These are phyloP conservation scores for Fusarium tjaetaba DNA, from an alignment of 2,329 filamentous ascomycete species.

Conservation along the genomic window DNA sequence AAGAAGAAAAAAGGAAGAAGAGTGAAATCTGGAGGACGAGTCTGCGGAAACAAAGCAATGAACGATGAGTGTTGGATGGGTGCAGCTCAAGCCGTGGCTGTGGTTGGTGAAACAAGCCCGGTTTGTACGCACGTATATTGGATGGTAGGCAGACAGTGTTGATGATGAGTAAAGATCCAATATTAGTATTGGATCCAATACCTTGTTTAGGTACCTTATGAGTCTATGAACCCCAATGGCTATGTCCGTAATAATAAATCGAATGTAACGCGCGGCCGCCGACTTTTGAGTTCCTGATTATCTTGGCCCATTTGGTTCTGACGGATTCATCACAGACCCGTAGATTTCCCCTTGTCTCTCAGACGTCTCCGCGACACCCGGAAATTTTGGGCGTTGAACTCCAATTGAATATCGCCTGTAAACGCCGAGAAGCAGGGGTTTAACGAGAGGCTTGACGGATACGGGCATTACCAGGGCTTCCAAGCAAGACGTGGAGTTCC, in stretches of 20 bases:
- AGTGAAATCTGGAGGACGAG: background rate
- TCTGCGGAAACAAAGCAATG: constrained; percentile 17
- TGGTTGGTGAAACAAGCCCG: constrained; percentile 32
- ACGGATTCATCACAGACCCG: constrained; percentile 17
- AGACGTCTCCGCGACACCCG: constrained; percentile 15
- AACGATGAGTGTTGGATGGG: constrained; percentile 11
- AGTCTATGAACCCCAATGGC: background rate
- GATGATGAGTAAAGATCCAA: background rate
- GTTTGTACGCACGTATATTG: background rate
- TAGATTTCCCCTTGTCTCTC: background rate
- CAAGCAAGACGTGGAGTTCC: constrained; percentile 8
- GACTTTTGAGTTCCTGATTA: constrained; percentile 13
- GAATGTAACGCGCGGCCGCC: constrained; percentile 25
- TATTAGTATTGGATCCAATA: background rate
- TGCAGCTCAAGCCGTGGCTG: constrained; percentile 26
- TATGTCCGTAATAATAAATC: background rate
- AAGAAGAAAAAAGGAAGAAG: background rate
- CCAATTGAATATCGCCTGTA: constrained; percentile 29
- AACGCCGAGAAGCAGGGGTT: constrained; percentile 33
- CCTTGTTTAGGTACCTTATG: background rate
- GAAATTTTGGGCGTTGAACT: background rate
- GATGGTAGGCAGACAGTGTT: background rate
- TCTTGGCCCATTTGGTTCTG: constrained; percentile 20
- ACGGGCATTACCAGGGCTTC: background rate
- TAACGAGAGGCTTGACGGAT: constrained; percentile 19